These are phyloP conservation scores for Glonium stellatum DNA, from an alignment of 495 filamentous ascomycete species.

Conservation along the genomic window DNA sequence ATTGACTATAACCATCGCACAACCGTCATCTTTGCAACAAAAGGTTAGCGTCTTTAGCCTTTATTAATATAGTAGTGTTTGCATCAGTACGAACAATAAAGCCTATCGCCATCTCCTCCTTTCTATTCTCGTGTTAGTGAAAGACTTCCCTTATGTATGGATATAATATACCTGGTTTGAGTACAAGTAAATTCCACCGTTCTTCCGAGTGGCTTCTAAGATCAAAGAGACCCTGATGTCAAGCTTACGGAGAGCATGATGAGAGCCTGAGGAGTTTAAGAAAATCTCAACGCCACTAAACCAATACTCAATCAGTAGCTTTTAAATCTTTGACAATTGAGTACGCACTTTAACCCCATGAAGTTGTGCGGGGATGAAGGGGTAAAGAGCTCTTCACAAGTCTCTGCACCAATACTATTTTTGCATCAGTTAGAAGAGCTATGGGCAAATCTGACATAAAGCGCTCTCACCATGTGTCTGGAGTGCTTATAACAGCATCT, in stretches of 20 bases:
- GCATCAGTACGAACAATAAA: slow-evolving; percentile 41
- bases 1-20: slow-evolving; percentile 69
- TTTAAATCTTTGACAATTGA: too few species aligned
- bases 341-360: too few species aligned
- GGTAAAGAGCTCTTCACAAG: slow-evolving; percentile 37
- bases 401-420: slow-evolving; percentile 51
- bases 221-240: slow-evolving; percentile 68
- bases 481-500: slow-evolving; percentile 66
- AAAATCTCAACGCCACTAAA: slow-evolving; percentile 68
- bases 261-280: slow-evolving; percentile 66
- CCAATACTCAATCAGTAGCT: slow-evolving; percentile 9
- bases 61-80: background rate
- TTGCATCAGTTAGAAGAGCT: too few species aligned
- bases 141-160: too few species aligned
- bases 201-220: slow-evolving; percentile 57
- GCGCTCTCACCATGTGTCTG: slow-evolving; percentile 49
- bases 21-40: slow-evolving; percentile 49
- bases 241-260: slow-evolving; percentile 70
- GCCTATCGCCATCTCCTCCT: slow-evolving; percentile 64
- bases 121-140: slow-evolving; percentile 24
- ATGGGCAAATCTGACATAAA: too few species aligned
- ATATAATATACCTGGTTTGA: slow-evolving; percentile 46
- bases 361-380: slow-evolving; percentile 38
- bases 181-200: slow-evolving; percentile 72
- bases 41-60: slow-evolving; percentile 26